A percentile compares a stretch with the other conserved stretches of the same genome.
phyloP scores from a whole-genome alignment of 208 protist species.

The Wallacemonas rigidus region DNA sequence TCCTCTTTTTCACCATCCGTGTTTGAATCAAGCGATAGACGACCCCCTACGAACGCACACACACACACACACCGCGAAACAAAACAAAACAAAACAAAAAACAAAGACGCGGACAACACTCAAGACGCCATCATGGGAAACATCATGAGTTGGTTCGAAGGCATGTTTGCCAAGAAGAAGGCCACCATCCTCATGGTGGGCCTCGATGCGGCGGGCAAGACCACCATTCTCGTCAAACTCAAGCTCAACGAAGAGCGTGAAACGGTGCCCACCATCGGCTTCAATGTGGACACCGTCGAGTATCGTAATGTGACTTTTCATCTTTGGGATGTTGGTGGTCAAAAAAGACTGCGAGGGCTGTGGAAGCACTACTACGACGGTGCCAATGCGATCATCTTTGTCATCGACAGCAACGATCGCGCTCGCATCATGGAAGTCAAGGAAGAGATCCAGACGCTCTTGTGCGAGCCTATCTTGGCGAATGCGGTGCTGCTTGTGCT shows the following conservation, averaged over 20 bases:
- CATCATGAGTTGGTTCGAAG: conserved; percentile 65
- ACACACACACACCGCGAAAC: too few species aligned
- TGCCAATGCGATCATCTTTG: conserved; percentile 93
- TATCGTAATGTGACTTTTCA: conserved; percentile 98
- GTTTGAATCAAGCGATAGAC: too few species aligned
- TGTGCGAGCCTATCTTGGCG: conserved; percentile 83
- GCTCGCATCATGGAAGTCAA: conserved; percentile 79
- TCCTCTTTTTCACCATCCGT: too few species aligned
- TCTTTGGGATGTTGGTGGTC: conserved; percentile 97
- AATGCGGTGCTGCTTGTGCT: conserved; percentile 89
- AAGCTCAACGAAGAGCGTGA: conserved; percentile 96
- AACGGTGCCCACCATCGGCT: conserved; percentile 98
- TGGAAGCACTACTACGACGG: conserved; percentile 98
- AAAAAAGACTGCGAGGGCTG: conserved; percentile 94
- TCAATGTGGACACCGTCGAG: conserved; percentile 98
- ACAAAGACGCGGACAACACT: too few species aligned
- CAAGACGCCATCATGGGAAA: conserved; percentile 48
- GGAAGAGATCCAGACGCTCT: conserved; percentile 75
- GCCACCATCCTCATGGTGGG: conserved; percentile 95
- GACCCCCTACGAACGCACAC: too few species aligned
- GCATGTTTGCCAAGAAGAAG: conserved; percentile 89
- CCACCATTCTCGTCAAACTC: conserved; percentile 97
- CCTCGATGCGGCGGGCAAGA: conserved; percentile 97
- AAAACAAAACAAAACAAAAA: too few species aligned
- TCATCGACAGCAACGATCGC: conserved; percentile 93